Evolutionary conservation across 2,329 filamentous ascomycete species (phyloP), one percentile per base, ranked within the genome.

Genomic region (Paraphaeosphaeria minitans): DNA sequence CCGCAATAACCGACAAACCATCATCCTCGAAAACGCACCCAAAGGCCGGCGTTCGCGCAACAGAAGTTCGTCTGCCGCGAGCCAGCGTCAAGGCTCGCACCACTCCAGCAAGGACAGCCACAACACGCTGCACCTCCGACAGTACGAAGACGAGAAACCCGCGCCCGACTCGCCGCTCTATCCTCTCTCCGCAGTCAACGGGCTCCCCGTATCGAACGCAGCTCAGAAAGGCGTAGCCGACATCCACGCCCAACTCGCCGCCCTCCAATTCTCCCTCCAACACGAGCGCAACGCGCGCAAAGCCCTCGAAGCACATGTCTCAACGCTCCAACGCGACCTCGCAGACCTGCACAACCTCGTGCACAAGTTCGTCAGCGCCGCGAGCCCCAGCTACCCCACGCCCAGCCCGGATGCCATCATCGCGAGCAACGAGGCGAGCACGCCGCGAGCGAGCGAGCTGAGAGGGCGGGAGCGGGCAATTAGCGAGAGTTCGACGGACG

Each of bases 1-100:
- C 8, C 71, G 70, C 59, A 75, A 61, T 57, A 73, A 73, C 46
- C 72, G 72, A 4, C 74, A 77, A 59, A 77, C 75, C 52, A 75
- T 78, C 57, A 75, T 78, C 41, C 70, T 78, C 10, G 74, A 76
- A 49, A 75, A 73, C 22, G 70, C 74, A 37, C 75, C 75, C 4
- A 72, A 69, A 46, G 74, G 67, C 14, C 65, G 72, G 0, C 69
- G 72, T 10, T 61, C 71, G 4, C 65, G 75, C 4, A 70, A 75
- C 27, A 59, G 71, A 24, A 75, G 70, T 50, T 66, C 68, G 0
- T 75, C 72, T 1, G 55, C 58, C 39, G 41, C 56, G 5, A 52
- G 56, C 27, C 58, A 62, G 37, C 48, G 54, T 2, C 50, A 57
- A 41, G 47, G 49, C 21, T 61, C 58, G 19, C 56, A 56, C 21